Evolutionary conservation across 139 green algal genomes (phyloP).

Genomic region (Yamagishiella unicocca): DNA sequence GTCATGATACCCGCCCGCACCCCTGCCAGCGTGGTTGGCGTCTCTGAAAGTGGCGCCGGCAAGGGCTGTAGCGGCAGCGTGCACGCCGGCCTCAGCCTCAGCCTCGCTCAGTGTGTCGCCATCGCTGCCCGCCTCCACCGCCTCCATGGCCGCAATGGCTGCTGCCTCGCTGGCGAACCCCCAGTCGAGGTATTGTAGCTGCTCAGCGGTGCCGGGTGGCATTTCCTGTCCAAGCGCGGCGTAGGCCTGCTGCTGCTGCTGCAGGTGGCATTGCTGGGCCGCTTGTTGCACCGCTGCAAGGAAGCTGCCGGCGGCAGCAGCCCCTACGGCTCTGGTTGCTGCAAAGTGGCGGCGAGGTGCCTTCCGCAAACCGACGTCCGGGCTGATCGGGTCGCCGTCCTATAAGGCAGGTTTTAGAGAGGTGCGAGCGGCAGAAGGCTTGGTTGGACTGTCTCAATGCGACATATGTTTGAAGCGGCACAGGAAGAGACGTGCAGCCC

Average conservation of each 20-base stretch:
- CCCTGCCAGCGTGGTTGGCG: too few relatives aligned
- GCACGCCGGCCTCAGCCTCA: neutral
- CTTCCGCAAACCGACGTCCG: neutral
- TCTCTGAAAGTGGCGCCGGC: too few relatives aligned
- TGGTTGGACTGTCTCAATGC: too few relatives aligned
- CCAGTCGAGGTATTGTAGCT: constrained; percentile 15
- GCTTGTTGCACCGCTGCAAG: neutral
- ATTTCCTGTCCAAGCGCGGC: neutral
- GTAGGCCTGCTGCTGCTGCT: neutral
- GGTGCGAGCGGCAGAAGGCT: too few relatives aligned
- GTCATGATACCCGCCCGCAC: too few relatives aligned
- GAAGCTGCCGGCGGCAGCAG: neutral
- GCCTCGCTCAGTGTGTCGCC: neutral
- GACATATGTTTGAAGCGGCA: too few relatives aligned
- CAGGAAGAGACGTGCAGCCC: too few relatives aligned
- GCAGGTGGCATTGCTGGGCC: neutral
- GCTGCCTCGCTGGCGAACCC: constrained; percentile 2
- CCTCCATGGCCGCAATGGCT: neutral
- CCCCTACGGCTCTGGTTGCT: neutral
- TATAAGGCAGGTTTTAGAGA: too few relatives aligned
- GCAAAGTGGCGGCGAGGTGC: neutral
- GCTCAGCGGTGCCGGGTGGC: neutral
- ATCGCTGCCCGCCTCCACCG: neutral
- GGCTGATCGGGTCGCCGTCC: neutral
- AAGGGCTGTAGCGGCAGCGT: too few relatives aligned